Evolutionary conservation across 352 stramenopile species (phyloP).

Genomic region (Globisporangium recalcitrans): DNA sequence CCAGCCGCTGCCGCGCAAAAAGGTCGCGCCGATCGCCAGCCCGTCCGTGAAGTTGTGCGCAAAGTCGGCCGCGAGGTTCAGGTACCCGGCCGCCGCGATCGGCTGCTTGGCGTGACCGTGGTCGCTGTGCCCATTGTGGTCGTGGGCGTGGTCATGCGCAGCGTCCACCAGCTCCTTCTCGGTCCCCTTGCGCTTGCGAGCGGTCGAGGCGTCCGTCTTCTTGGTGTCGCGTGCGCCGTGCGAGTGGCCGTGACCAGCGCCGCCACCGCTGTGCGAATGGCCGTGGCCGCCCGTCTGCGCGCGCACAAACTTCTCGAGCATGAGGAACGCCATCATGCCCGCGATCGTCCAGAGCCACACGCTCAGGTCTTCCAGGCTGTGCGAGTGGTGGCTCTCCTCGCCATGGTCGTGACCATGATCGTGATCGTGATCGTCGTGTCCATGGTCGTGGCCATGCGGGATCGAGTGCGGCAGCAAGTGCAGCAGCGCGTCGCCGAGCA

Average conservation of each 20-base stretch:
- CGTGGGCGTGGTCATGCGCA: constrained; percentile 13
- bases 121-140: constrained; percentile 17
- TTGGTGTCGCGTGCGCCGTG: constrained; percentile 23
- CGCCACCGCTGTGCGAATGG: constrained; percentile 19
- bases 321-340: constrained; percentile 67
- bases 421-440: constrained; percentile 25
- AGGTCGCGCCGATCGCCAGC: constrained; percentile 90
- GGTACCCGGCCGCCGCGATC: constrained; percentile 79
- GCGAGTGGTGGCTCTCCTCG: constrained; percentile 39
- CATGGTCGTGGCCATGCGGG: constrained; percentile 21
- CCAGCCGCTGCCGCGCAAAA: constrained; percentile 71
- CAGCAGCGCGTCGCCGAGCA: constrained; percentile 88
- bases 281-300: constrained; percentile 40
- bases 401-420: constrained; percentile 39
- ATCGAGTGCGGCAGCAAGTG: constrained; percentile 89
- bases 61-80: constrained; percentile 90
- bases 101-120: constrained; percentile 22
- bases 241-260: constrained; percentile 29
- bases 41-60: constrained; percentile 93
- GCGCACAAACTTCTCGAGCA: constrained; percentile 82
- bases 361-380: constrained; percentile 55
- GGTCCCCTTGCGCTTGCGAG: constrained; percentile 31
- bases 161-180: constrained; percentile 20
- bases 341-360: constrained; percentile 77
- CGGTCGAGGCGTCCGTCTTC: constrained; percentile 11